phyloP scores from a whole-genome alignment of 2,329 filamentous ascomycete genomes.

The Ceratocystiopsis minuta region DNA sequence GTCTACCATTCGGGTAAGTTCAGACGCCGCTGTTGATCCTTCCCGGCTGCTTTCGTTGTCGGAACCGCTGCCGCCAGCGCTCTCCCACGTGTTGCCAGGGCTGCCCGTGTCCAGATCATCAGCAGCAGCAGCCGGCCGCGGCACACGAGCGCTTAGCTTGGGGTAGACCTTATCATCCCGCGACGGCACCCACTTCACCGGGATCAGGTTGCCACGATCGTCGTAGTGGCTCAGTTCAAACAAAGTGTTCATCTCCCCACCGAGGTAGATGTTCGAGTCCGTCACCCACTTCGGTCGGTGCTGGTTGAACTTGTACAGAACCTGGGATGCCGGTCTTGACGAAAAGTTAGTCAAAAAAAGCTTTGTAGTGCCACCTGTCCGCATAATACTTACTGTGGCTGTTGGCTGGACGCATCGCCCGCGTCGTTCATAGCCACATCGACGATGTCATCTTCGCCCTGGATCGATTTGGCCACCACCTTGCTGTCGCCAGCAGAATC shows the following conservation, averaged over 20 bases:
- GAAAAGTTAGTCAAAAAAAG: too few relatives aligned
- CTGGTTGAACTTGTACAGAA: slow-evolving; percentile 29
- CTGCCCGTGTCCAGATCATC: slow-evolving; percentile 27
- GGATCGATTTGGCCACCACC: slow-evolving; percentile 59
- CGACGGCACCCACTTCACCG: slow-evolving; percentile 50
- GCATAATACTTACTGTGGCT: slow-evolving; percentile 13
- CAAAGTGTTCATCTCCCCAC: slow-evolving; percentile 45
- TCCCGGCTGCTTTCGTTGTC: slow-evolving; percentile 27
- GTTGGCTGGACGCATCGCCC: slow-evolving; percentile 15
- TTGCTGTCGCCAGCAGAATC: slow-evolving; percentile 52
- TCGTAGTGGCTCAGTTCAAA: slow-evolving; percentile 59
- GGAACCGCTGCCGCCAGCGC: slow-evolving; percentile 21
- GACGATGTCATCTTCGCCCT: slow-evolving; percentile 79
- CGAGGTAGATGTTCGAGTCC: slow-evolving; percentile 37
- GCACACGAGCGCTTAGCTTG: slow-evolving; percentile 28
- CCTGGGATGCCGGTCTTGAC: slow-evolving; percentile 10
- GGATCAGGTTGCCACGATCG: slow-evolving; percentile 39
- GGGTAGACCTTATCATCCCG: slow-evolving; percentile 41
- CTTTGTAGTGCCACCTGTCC: not conserved
- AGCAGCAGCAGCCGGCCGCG: slow-evolving; percentile 17
- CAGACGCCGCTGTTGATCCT: slow-evolving; percentile 22
- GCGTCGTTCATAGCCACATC: slow-evolving; percentile 69
- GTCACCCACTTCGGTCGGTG: slow-evolving; percentile 32
- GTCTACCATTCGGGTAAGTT: slow-evolving; percentile 17
- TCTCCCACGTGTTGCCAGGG: slow-evolving; percentile 25